Evolutionary conservation across 306 rosid genomes (phyloP).

Genomic region (Herpetospermum pedunculosum): DNA sequence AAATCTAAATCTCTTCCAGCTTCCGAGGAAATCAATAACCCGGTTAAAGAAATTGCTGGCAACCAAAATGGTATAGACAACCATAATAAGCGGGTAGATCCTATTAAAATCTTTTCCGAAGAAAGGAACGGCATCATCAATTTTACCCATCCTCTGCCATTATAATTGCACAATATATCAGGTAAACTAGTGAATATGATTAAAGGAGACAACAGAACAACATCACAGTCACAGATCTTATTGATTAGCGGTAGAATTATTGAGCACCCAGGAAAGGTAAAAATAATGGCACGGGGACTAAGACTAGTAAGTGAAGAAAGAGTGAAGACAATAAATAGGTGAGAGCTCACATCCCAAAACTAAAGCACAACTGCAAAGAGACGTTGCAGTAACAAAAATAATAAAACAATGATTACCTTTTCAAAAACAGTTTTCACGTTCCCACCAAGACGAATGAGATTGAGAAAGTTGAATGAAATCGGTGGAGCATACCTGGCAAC

Average conservation of each 20-base stretch:
- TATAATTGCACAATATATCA: conserved; percentile 20
- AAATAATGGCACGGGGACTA: not conserved
- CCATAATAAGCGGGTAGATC: conserved; percentile 96
- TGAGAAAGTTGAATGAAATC: conserved; percentile 87
- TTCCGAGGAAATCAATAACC: conserved; percentile 64
- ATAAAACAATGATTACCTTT: conserved; percentile 31
- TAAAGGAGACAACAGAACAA: conserved; percentile 1
- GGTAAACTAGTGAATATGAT: conserved; percentile 13
- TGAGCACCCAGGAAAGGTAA: not conserved
- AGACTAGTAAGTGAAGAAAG: not conserved
- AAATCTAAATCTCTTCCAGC: conserved; percentile 77
- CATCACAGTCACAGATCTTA: not conserved
- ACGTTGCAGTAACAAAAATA: not conserved
- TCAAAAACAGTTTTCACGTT: conserved; percentile 61
- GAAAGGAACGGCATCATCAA: conserved; percentile 75
- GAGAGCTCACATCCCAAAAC: not conserved
- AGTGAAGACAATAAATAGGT: not conserved
- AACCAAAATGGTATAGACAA: conserved; percentile 84
- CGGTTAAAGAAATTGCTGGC: conserved; percentile 86
- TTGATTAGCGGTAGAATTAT: not conserved
- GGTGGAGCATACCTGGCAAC: conserved; percentile 99
- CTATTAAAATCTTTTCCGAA: conserved; percentile 72
- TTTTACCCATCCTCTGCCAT: conserved; percentile 91
- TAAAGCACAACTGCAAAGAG: not conserved
- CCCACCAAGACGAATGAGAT: conserved; percentile 62